Percentiles rank a stretch among this genome's conserved stretches.
Evolutionary conservation across 2,329 filamentous ascomycete genomes (phyloP).

Genomic region (Tolypocladium nubicola): DNA sequence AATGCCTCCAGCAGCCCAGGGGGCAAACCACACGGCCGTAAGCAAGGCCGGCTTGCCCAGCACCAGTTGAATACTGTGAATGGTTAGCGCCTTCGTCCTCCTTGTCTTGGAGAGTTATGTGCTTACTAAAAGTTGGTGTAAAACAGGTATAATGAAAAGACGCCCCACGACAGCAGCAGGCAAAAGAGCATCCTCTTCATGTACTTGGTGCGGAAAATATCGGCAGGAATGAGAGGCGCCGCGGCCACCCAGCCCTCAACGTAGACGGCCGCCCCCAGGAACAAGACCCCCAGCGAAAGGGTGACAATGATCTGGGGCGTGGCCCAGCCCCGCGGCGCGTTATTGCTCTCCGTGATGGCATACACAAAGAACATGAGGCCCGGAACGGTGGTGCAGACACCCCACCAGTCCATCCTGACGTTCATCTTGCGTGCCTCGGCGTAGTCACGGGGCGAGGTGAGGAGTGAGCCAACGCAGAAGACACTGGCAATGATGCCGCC

Average conservation of each 20-base stretch:
- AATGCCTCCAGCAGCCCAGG: conserved; percentile 48
- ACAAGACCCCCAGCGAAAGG: conserved; percentile 43
- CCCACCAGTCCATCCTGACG: conserved; percentile 51
- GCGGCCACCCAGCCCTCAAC: conserved; percentile 53
- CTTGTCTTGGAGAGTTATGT: conserved; percentile 1
- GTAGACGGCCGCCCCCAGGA: conserved; percentile 46
- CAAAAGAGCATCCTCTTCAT: conserved; percentile 47
- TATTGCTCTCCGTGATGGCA: conserved; percentile 55
- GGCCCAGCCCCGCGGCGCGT: conserved; percentile 50
- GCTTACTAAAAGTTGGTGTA: conserved; percentile 55
- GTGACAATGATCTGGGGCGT: conserved; percentile 54
- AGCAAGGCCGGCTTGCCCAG: conserved; percentile 41
- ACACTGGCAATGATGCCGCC: conserved; percentile 35
- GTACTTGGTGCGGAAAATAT: conserved; percentile 50
- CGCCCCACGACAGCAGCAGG: conserved; percentile 38
- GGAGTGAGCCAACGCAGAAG: conserved; percentile 33
- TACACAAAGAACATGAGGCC: conserved; percentile 58
- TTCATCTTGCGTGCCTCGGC: conserved; percentile 15
- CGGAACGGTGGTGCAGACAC: conserved; percentile 39
- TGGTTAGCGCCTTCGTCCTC: not conserved
- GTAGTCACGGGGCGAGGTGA: conserved; percentile 25
- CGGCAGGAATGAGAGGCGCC: conserved; percentile 50
- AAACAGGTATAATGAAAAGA: conserved; percentile 52
- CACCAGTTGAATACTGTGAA: conserved; percentile 36
- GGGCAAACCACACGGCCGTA: conserved; percentile 47